A percentile compares a stretch with the other conserved stretches of the same genome.
phyloP scores from a whole-genome alignment of 1,284 basidiomycete species.

The Lentinus polychrous region DNA sequence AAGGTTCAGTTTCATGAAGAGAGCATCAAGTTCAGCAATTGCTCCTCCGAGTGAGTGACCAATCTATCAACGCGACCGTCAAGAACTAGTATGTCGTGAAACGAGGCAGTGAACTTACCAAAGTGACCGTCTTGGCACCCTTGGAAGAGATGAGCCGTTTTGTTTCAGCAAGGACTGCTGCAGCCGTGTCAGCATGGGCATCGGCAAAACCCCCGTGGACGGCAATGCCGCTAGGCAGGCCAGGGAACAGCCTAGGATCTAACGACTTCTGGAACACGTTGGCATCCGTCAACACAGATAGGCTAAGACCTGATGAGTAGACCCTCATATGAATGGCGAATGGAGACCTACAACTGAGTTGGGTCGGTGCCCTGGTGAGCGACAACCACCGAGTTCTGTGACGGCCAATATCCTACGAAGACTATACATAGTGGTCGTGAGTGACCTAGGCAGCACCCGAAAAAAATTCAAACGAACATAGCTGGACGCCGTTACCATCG shows the following conservation, averaged over 20 bases:
- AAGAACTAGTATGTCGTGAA: not conserved
- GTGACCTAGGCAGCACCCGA: not conserved
- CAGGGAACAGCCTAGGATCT: constrained; percentile 41
- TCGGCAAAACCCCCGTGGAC: constrained; percentile 45
- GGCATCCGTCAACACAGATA: constrained; percentile 42
- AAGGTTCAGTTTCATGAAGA: constrained; percentile 31
- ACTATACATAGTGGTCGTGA: constrained; percentile 19
- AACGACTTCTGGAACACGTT: constrained; percentile 28
- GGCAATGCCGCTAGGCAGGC: constrained; percentile 29
- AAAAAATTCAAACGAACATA: constrained; percentile 15
- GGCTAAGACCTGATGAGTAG: constrained; percentile 16
- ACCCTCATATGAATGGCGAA: not conserved
- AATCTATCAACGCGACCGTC: constrained; percentile 14
- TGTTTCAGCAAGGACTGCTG: constrained; percentile 31
- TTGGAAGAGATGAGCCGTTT: constrained; percentile 27
- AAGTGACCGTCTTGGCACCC: constrained; percentile 29
- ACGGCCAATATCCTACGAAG: constrained; percentile 41
- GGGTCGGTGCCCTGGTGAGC: constrained; percentile 49
- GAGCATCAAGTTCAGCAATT: constrained; percentile 31
- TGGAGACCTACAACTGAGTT: constrained; percentile 29
- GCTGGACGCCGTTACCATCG: constrained; percentile 38
- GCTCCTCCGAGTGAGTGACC: constrained; percentile 37
- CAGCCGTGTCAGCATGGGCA: constrained; percentile 36
- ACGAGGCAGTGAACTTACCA: constrained; percentile 20
- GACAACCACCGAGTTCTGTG: constrained; percentile 40